Conservation (phyloP, 2,329 filamentous ascomycete genomes). For the Albophoma yamanashiensis region DNA sequence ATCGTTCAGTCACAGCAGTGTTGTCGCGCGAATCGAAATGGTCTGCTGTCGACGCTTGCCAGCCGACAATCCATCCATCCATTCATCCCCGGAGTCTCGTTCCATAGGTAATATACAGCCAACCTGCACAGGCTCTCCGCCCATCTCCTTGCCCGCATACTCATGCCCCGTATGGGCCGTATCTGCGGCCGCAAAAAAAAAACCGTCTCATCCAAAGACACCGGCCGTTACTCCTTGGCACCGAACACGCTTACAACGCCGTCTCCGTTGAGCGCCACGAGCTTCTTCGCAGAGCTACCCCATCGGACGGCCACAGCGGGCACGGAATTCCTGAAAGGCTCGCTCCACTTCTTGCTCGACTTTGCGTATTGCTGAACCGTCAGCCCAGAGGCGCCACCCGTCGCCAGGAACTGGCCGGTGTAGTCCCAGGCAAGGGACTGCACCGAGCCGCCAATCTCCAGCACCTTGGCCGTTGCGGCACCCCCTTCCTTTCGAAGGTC, state of each 20-base stretch:
- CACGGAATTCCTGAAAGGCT: slow-evolving; percentile 68
- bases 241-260: slow-evolving; percentile 66
- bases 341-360: slow-evolving; percentile 76
- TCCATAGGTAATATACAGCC: not conserved
- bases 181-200: not conserved
- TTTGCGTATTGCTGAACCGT: slow-evolving; percentile 88
- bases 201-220: not conserved
- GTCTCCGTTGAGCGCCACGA: slow-evolving; percentile 65
- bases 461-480: slow-evolving; percentile 67
- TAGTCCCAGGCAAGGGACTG: slow-evolving; percentile 82
- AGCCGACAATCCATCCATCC: not conserved
- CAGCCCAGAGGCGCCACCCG: slow-evolving; percentile 67
- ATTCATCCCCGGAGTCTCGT: not conserved
- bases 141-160: not conserved
- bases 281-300: slow-evolving; percentile 62
- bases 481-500: slow-evolving; percentile 88
- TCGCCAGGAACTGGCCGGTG: slow-evolving; percentile 84
- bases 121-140: not conserved
- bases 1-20: not conserved
- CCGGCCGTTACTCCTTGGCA: slow-evolving; percentile 30
- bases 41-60: not conserved
- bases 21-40: not conserved
- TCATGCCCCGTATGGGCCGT: not conserved
- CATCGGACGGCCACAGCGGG: slow-evolving; percentile 65
- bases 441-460: slow-evolving; percentile 74